phyloP scores from a whole-genome alignment of 768 basidiomycete genomes.

The Termitomyces sp. region DNA sequence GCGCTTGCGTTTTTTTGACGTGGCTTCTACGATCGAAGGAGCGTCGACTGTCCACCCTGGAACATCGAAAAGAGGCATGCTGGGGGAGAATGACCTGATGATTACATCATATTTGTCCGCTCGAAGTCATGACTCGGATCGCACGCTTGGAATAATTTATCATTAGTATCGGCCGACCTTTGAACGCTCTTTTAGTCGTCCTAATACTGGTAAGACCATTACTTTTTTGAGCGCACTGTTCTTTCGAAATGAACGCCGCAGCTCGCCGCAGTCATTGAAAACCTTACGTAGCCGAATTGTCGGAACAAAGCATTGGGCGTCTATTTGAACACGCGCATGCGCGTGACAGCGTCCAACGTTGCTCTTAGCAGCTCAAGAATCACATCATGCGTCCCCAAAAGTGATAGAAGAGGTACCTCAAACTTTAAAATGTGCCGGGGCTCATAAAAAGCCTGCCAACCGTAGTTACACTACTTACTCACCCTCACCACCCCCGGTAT shows the following conservation, averaged over 20 bases:
- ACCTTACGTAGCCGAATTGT: neutral
- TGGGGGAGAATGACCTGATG: neutral
- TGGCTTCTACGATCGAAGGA: slow-evolving; percentile 31
- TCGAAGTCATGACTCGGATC: neutral
- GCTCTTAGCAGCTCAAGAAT: neutral
- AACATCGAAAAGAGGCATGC: slow-evolving; percentile 56
- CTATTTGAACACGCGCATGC: slow-evolving; percentile 1
- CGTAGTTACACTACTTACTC: too few relatives aligned
- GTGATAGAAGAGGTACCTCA: neutral
- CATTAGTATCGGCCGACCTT: neutral
- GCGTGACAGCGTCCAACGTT: neutral
- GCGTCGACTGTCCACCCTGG: slow-evolving; percentile 62
- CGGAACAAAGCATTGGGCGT: neutral
- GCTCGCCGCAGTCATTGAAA: neutral
- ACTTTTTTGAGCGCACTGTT: neutral
- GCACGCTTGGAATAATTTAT: neutral
- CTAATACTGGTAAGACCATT: neutral
- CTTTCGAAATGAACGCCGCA: neutral
- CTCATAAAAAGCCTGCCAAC: neutral
- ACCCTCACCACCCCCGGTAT: neutral
- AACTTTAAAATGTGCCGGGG: neutral
- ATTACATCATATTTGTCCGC: slow-evolving; percentile 6
- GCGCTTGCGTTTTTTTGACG: slow-evolving; percentile 55
- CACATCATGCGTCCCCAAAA: neutral
- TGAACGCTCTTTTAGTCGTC: neutral